A percentile compares a stretch with the other conserved stretches of the same genome.
Conservation (phyloP, 2,329 filamentous ascomycete species). For the Diaporthe nobilis region DNA sequence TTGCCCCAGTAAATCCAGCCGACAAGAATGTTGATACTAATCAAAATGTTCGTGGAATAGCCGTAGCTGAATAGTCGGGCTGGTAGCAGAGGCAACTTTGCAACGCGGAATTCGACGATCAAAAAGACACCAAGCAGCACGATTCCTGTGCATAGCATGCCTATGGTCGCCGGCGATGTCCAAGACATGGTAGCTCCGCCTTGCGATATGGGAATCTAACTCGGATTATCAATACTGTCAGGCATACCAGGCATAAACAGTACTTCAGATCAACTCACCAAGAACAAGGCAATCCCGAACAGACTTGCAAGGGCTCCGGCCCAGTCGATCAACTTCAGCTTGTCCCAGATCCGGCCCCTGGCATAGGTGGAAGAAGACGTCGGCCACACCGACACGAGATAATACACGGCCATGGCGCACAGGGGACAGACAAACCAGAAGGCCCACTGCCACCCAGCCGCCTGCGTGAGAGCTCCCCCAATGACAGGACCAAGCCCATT, state of each 20-base stretch:
- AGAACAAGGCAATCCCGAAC: background rate
- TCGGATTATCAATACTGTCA: background rate
- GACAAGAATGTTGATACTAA: background rate
- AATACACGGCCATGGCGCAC: background rate
- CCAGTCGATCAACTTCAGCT: background rate
- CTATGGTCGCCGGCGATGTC: background rate
- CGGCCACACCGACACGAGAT: background rate
- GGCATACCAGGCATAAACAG: background rate
- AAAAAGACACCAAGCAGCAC: background rate
- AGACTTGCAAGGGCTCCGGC: background rate
- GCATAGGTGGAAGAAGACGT: background rate
- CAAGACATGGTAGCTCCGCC: background rate
- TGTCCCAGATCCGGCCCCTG: background rate
- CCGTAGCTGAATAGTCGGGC: background rate
- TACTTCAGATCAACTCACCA: background rate
- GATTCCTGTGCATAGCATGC: background rate
- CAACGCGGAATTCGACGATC: background rate
- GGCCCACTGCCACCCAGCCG: background rate
- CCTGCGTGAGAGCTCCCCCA: background rate
- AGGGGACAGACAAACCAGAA: background rate
- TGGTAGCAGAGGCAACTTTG: background rate
- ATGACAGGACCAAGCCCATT: background rate
- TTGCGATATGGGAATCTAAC: background rate
- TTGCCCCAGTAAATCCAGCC: constrained; percentile 4
- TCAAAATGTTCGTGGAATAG: background rate